Percentiles rank a stretch among this genome's conserved stretches.
These are phyloP conservation scores for Phoma sp. DNA, from an alignment of 2,329 filamentous ascomycete species.

Conservation along the genomic window DNA sequence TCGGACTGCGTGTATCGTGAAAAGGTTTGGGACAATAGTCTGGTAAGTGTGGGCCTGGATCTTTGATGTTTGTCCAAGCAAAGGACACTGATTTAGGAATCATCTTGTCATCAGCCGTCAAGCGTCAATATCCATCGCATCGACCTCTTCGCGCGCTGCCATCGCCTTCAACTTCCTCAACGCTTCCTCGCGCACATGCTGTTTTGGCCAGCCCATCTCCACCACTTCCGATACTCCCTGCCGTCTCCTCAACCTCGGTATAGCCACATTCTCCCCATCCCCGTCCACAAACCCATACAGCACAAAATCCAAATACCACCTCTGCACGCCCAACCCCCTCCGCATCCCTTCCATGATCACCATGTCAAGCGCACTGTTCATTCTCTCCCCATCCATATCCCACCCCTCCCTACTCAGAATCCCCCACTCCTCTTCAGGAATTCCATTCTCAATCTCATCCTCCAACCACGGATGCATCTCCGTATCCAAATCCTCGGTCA, in stretches of 20 bases:
- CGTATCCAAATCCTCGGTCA: conserved; percentile 25
- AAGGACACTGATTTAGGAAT: too few relatives aligned
- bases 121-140: conserved; percentile 10
- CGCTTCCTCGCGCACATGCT: background rate
- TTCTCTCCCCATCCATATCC: conserved; percentile 62
- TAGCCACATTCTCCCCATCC: conserved; percentile 55
- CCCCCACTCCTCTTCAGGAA: conserved; percentile 43
- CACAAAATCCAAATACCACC: conserved; percentile 63
- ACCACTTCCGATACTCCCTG: conserved; percentile 49
- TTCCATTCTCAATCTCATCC: conserved; percentile 30
- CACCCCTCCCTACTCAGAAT: conserved; percentile 50
- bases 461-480: conserved; percentile 28
- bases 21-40: too few relatives aligned
- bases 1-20: background rate
- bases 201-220: conserved; percentile 5
- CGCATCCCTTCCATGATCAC: conserved; percentile 59
- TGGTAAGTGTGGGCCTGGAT: too few relatives aligned
- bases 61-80: too few relatives aligned
- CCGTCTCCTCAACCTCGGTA: conserved; percentile 57
- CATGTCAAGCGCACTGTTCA: conserved; percentile 47
- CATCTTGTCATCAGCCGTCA: background rate
- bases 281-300: conserved; percentile 66
- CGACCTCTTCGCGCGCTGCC: background rate
- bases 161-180: background rate
- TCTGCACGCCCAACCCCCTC: conserved; percentile 60